phyloP scores from a whole-genome alignment of 169 alveolate species.

The Cryptosporidium tyzzeri region DNA sequence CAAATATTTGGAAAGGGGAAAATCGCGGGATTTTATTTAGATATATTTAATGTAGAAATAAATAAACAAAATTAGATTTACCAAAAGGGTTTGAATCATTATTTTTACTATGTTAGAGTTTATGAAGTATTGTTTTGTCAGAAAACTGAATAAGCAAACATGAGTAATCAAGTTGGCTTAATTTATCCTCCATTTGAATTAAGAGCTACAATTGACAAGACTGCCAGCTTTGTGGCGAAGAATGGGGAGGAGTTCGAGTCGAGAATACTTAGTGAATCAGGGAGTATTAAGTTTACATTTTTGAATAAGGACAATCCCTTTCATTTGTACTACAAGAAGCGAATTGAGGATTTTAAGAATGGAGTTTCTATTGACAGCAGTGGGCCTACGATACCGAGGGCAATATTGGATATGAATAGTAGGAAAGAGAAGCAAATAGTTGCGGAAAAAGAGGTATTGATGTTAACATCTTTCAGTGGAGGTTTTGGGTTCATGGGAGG shows the following conservation, averaged over 20 bases:
- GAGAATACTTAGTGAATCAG: conserved; percentile 84
- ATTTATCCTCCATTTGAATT: conserved; percentile 90
- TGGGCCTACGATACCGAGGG: conserved; percentile 80
- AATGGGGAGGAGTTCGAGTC: conserved; percentile 91
- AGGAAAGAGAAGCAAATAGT: conserved; percentile 76
- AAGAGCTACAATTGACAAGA: conserved; percentile 89
- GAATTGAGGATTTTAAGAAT: conserved; percentile 84
- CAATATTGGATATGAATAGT: conserved; percentile 80
- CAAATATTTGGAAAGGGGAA: neutral
- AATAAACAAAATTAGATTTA: too few relatives aligned
- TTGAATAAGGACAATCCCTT: conserved; percentile 87
- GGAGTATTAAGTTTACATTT: conserved; percentile 83
- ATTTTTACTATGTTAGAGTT: neutral
- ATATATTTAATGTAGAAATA: too few relatives aligned
- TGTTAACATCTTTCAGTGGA: conserved; percentile 55
- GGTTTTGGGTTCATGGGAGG: conserved; percentile 79
- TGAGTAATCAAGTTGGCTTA: conserved; percentile 63
- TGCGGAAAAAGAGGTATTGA: conserved; percentile 70
- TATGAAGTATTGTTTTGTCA: too few relatives aligned
- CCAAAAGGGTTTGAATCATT: neutral
- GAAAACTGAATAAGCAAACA: neutral
- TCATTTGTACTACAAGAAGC: conserved; percentile 85
- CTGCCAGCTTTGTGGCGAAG: conserved; percentile 92
- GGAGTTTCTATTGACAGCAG: conserved; percentile 80
- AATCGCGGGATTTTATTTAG: neutral